These are phyloP conservation scores for Trichoderma koningiopsis DNA, from an alignment of 2,329 filamentous ascomycete genomes.

Conservation along the genomic window DNA sequence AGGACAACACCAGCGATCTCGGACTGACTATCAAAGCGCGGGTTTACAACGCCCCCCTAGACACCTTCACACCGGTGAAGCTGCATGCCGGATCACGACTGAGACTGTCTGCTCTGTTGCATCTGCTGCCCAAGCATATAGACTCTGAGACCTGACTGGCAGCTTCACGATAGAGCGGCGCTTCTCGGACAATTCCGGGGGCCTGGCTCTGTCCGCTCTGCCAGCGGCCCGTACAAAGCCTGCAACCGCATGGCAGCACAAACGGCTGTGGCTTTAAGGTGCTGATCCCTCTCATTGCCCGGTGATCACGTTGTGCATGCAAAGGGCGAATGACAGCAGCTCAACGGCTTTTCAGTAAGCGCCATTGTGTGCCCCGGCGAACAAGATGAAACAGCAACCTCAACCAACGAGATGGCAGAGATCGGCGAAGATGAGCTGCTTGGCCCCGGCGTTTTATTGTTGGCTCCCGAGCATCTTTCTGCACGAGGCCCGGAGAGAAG, in stretches of 20 bases:
- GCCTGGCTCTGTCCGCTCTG: not conserved
- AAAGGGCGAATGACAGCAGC: conserved; percentile 7
- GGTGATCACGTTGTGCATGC: conserved; percentile 22
- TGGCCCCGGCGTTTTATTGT: conserved; percentile 8
- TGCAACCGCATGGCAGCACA: not conserved
- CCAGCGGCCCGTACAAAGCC: not conserved
- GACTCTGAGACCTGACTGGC: not conserved
- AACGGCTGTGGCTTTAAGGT: conserved; percentile 17
- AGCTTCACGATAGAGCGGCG: not conserved
- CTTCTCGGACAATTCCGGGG: conserved; percentile 13
- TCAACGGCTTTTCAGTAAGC: conserved; percentile 14
- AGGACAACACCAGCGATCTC: conserved; percentile 19
- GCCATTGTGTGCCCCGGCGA: conserved; percentile 15
- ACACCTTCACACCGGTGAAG: conserved; percentile 2
- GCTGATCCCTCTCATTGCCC: conserved; percentile 23
- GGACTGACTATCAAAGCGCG: conserved; percentile 7
- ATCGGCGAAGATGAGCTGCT: conserved; percentile 18
- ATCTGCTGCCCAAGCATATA: not conserved
- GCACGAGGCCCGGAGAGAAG: not conserved
- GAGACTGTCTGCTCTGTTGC: conserved; percentile 1
- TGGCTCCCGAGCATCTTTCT: not conserved
- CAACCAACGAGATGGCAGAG: conserved; percentile 19
- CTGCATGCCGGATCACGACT: conserved; percentile 9
- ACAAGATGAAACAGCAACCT: conserved; percentile 23
- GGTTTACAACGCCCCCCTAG: not conserved